Evolutionary conservation across 345 rosid species (phyloP).

Genomic region (Durio zibethinus): DNA sequence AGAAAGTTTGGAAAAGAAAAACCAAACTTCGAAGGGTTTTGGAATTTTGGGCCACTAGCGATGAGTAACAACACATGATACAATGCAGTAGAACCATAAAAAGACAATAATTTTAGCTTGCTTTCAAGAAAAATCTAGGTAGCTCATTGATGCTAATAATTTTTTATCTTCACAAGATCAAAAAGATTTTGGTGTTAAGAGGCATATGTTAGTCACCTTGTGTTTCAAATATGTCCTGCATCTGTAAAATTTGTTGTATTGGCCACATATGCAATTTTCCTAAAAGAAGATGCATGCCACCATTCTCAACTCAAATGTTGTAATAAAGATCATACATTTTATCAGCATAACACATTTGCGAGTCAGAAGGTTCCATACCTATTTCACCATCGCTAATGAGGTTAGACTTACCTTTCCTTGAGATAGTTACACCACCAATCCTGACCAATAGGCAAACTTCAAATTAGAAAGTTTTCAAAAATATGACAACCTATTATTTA

Average conservation of each 20-base stretch:
- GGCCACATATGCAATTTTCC: not conserved
- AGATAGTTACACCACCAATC: constrained; percentile 84
- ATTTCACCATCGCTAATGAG: constrained; percentile 69
- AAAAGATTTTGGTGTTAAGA: not conserved
- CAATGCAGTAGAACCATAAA: not conserved
- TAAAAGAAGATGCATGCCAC: not conserved
- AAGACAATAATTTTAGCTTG: not conserved
- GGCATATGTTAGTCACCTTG: not conserved
- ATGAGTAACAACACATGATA: not conserved
- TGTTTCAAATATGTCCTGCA: not conserved
- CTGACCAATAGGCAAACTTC: constrained; percentile 31
- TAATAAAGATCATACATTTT: not conserved
- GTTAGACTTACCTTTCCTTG: constrained; percentile 82
- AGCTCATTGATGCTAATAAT: not conserved
- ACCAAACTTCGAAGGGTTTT: not conserved
- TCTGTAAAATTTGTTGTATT: not conserved
- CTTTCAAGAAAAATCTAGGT: not conserved
- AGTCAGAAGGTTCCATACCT: constrained; percentile 40
- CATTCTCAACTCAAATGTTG: not conserved
- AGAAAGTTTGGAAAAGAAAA: not conserved
- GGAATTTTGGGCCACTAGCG: not conserved
- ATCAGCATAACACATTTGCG: not conserved
- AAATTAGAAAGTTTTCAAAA: constrained; percentile 17
- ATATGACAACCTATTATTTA: not conserved
- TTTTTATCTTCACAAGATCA: not conserved